These are phyloP conservation scores for Schwanniomyces etchellsii DNA, from an alignment of 1,139 yeast genomes.

Conservation along the genomic window DNA sequence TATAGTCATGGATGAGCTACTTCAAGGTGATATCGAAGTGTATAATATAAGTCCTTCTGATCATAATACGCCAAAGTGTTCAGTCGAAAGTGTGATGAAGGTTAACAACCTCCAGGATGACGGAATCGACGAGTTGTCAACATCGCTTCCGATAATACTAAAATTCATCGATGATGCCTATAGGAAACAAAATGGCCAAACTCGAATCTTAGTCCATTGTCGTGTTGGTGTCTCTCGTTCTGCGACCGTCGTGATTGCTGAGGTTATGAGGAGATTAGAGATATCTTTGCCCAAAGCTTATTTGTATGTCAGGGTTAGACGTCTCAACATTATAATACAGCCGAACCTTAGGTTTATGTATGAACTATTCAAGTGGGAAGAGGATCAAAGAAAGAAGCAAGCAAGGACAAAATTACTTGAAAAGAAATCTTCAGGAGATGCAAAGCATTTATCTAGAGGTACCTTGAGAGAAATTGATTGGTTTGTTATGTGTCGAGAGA, in stretches of 20 bases:
- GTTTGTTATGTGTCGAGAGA: conserved; percentile 86
- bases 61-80: conserved; percentile 4
- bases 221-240: conserved; percentile 48
- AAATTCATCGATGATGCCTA: conserved; percentile 31
- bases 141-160: conserved; percentile 31
- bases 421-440: conserved; percentile 5
- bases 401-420: neutral
- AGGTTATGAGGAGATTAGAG: conserved; percentile 37
- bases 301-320: conserved; percentile 39
- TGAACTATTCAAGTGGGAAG: conserved; percentile 47
- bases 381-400: conserved; percentile 18
- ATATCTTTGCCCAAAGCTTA: conserved; percentile 37
- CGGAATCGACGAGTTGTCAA: conserved; percentile 39
- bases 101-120: conserved; percentile 45
- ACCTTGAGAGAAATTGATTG: conserved; percentile 71
- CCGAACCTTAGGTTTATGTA: conserved; percentile 46
- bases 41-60: conserved; percentile 19
- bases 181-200: conserved; percentile 18
- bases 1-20: conserved; percentile 17
- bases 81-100: conserved; percentile 34
- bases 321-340: conserved; percentile 44
- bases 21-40: conserved; percentile 30
- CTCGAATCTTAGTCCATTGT: conserved; percentile 41
- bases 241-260: conserved; percentile 47
- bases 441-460: conserved; percentile 5